Evolutionary conservation across 345 rosid genomes (phyloP).

Genomic region (Dipteronia dyeriana): DNA sequence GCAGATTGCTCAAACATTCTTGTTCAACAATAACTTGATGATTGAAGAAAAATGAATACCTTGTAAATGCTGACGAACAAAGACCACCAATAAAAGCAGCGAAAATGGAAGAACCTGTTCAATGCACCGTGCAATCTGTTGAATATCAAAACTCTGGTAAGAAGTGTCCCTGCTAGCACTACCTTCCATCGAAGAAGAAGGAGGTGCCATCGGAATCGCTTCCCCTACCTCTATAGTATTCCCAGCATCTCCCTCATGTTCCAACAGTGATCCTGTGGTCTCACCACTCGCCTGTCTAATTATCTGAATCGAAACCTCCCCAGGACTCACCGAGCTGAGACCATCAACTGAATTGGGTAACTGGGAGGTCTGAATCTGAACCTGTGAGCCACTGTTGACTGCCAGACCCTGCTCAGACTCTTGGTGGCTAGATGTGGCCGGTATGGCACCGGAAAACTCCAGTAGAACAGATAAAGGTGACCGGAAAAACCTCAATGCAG

Average conservation of each 20-base stretch:
- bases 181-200: constrained; percentile 19
- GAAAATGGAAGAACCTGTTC: constrained; percentile 62
- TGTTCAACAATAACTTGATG: neutral
- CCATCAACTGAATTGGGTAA: constrained; percentile 16
- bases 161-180: constrained; percentile 24
- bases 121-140: constrained; percentile 52
- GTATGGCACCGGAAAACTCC: constrained; percentile 38
- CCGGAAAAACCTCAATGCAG: constrained; percentile 29
- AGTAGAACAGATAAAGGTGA: constrained; percentile 35
- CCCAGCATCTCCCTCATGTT: constrained; percentile 15
- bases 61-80: constrained; percentile 66
- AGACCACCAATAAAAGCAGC: constrained; percentile 51
- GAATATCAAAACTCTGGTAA: constrained; percentile 56
- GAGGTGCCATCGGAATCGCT: constrained; percentile 21
- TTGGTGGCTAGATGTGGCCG: constrained; percentile 6
- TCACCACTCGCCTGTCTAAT: constrained; percentile 27
- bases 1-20: neutral
- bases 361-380: constrained; percentile 11
- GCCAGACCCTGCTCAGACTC: constrained; percentile 10
- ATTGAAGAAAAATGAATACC: constrained; percentile 31
- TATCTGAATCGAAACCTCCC: constrained; percentile 53
- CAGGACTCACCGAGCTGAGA: constrained; percentile 8
- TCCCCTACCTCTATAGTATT: constrained; percentile 17
- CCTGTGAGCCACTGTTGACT: neutral
- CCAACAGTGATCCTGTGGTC: neutral